phyloP scores from a whole-genome alignment of 108 stramenopile species.

The Aurantiochytrium sp. region DNA sequence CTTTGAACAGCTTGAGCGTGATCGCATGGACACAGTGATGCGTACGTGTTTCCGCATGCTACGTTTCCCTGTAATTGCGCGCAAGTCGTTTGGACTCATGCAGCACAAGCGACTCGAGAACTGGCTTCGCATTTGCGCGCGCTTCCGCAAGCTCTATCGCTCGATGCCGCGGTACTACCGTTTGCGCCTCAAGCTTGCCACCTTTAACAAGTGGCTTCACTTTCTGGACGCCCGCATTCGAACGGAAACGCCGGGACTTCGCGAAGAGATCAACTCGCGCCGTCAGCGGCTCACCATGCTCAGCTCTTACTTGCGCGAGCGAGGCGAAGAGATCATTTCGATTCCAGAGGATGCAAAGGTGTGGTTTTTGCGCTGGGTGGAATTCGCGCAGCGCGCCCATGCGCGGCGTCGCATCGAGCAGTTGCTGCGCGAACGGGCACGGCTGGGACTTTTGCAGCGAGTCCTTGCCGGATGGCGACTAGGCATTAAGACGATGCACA shows the following conservation, averaged over 20 bases:
- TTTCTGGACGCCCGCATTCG: background rate
- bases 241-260: background rate
- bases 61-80: background rate
- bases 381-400: background rate
- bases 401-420: background rate
- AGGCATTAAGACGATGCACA: background rate
- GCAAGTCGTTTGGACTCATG: background rate
- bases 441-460: background rate
- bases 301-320: background rate
- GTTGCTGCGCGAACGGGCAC: background rate
- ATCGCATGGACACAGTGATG: background rate
- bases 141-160: background rate
- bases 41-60: background rate
- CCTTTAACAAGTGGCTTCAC: background rate
- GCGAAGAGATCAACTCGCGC: slow-evolving; percentile 1
- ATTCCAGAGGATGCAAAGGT: background rate
- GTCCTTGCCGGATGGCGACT: background rate
- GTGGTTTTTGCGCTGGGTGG: slow-evolving; percentile 3
- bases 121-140: background rate
- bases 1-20: background rate
- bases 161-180: background rate
- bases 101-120: background rate
- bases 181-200: background rate
- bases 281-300: background rate
- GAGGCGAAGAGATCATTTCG: background rate